Evolutionary conservation across 2,329 filamentous ascomycete species (phyloP), one percentile per base, ranked within the genome.

Genomic region (Epichloe hybrida): DNA sequence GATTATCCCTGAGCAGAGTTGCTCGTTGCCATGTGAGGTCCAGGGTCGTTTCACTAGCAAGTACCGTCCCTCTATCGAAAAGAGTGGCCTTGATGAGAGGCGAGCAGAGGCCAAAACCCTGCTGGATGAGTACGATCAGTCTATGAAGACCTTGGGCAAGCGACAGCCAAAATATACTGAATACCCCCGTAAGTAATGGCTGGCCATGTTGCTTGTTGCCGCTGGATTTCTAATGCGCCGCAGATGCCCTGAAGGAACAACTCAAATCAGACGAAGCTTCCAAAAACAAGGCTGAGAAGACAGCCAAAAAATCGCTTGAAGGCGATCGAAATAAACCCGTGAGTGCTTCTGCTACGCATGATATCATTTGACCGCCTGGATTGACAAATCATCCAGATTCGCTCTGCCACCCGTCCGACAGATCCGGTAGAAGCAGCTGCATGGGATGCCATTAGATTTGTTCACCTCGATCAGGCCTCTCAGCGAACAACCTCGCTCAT

Each of bases 381-480:
- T 39, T 49, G 31, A 49, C n/a, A 36, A 37, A 5, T 8, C 4
- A 1, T 34, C 23, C 13, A 70, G 62, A 61, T 71, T 23, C 72
- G 72, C n/a, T 54, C 69, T 34, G 64, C 66, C 4, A 65, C 59
- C 3, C 71, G 72, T 5, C 76, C 76, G 2, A 54, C 58, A 8
- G 70, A 76, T 46, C 62, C 67, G 9, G 64, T 68, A 15, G 73
- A 72, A 51, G 74, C 70, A 23, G 72, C 73, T 23, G 70, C 68
- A 3, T 80, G 76, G 75, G 76, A 80, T 57, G 67, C 71, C 0
- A 69, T 75, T 53, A 74, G 73, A 17, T 69, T 75, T 45, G 69
- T 77, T 13, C 61, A 73, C 50, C 62, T 78, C 52, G 71, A 75
- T n/a, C 61, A 66, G 37, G 57, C 63, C 53, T 64, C 67, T 59